Percentiles rank a stretch among this genome's conserved stretches.
Conservation (phyloP, 208 protist species). For the Leishmania mexicana region DNA sequence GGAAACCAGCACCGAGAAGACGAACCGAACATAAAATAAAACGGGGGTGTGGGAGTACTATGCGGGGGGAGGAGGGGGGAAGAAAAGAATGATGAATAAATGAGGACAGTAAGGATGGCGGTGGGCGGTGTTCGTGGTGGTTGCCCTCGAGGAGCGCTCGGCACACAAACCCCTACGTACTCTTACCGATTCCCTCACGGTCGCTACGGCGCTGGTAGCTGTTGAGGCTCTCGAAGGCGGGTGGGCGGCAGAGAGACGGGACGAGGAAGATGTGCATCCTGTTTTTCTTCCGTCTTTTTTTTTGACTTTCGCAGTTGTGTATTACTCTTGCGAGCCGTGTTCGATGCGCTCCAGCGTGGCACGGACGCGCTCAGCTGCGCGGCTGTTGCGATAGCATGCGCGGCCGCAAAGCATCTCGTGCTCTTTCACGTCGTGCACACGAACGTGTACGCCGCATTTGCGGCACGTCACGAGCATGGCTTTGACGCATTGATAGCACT, state of each 20-base stretch:
- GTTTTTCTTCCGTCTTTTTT: neutral
- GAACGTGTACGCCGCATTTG: conserved; percentile 53
- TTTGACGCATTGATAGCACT: conserved; percentile 60
- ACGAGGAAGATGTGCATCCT: neutral
- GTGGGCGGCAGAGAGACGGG: neutral
- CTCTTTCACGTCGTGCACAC: conserved; percentile 74
- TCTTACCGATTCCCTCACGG: neutral
- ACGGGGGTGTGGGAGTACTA: neutral
- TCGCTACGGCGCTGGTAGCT: neutral
- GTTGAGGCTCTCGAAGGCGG: neutral
- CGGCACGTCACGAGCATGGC: conserved; percentile 60
- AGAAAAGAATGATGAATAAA: neutral
- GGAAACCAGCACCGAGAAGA: neutral
- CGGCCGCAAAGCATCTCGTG: conserved; percentile 69
- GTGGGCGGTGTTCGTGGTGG: neutral
- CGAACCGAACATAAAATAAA: neutral
- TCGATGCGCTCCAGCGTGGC: conserved; percentile 38
- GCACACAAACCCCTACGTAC: neutral
- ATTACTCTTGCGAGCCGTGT: conserved; percentile 10
- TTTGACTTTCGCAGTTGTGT: neutral
- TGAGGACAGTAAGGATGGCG: neutral
- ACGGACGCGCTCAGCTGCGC: conserved; percentile 42
- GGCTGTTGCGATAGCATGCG: conserved; percentile 42
- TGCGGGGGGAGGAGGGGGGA: neutral
- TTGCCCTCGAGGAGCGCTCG: neutral